These are phyloP conservation scores for Firmiana major DNA, from an alignment of 345 rosid species.

Conservation along the genomic window DNA sequence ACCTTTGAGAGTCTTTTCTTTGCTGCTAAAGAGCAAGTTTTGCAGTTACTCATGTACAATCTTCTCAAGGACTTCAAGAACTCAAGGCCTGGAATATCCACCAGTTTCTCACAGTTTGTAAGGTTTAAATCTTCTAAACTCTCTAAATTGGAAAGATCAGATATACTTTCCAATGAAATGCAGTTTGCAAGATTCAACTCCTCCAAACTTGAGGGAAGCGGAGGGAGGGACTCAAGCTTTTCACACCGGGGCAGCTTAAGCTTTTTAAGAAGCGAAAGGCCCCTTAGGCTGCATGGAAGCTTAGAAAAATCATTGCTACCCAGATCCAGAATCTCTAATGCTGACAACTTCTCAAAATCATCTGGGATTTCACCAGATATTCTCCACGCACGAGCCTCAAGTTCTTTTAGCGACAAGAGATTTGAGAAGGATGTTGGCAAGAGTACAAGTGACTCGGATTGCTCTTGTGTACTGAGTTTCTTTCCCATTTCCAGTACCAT, in stretches of 20 bases:
- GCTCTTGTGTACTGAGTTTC: background rate
- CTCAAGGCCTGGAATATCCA: slow-evolving; percentile 46
- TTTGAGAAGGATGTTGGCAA: slow-evolving; percentile 34
- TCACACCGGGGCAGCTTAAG: slow-evolving; percentile 33
- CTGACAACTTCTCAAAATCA: slow-evolving; percentile 43
- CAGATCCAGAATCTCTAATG: slow-evolving; percentile 30
- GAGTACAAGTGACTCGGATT: background rate
- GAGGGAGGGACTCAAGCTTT: slow-evolving; percentile 41
- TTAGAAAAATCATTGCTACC: slow-evolving; percentile 37
- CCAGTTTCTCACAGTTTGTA: slow-evolving; percentile 39
- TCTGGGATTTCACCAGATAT: slow-evolving; percentile 42
- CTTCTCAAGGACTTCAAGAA: slow-evolving; percentile 31
- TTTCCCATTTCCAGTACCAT: slow-evolving; percentile 38
- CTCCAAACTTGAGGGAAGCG: slow-evolving; percentile 42
- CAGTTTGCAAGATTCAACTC: slow-evolving; percentile 38
- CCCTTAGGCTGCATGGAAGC: slow-evolving; percentile 47
- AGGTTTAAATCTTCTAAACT: slow-evolving; percentile 27
- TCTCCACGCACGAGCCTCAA: slow-evolving; percentile 46
- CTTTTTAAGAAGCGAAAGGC: slow-evolving; percentile 34
- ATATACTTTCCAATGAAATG: slow-evolving; percentile 26
- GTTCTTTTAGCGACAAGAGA: slow-evolving; percentile 33
- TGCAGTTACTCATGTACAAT: slow-evolving; percentile 41
- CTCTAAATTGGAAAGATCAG: slow-evolving; percentile 34
- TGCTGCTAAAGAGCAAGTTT: slow-evolving; percentile 25
- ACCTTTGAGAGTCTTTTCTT: slow-evolving; percentile 48